A percentile compares a stretch with the other conserved stretches of the same genome.
These are phyloP conservation scores for Aspergillus quadricinctus DNA, from an alignment of 2,329 filamentous ascomycete genomes.

Conservation along the genomic window DNA sequence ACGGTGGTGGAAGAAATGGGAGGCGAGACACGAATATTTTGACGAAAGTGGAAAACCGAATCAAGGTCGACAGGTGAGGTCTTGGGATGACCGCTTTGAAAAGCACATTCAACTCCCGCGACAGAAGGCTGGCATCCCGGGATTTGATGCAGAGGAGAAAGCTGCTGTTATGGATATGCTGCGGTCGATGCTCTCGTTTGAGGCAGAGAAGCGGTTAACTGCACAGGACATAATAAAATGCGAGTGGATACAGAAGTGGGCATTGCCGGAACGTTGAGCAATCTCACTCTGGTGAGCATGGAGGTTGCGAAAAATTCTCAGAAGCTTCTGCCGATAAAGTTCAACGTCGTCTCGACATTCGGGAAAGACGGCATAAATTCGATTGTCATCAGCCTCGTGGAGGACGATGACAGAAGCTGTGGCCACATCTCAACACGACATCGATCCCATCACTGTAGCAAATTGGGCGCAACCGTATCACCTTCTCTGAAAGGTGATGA, in stretches of 20 bases:
- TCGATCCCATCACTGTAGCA: too few species aligned
- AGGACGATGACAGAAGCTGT: too few species aligned
- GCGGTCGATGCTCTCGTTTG: conserved; percentile 13
- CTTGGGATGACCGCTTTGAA: conserved; percentile 12
- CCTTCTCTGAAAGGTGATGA: too few species aligned
- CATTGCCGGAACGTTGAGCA: conserved; percentile 11
- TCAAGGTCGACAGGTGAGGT: conserved; percentile 2
- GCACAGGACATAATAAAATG: conserved; percentile 10
- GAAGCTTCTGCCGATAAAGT: too few species aligned
- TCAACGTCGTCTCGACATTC: too few species aligned
- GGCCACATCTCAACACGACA: too few species aligned
- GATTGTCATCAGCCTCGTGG: too few species aligned
- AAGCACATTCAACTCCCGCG: conserved; percentile 6
- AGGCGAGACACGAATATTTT: conserved; percentile 6
- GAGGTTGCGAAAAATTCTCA: too few species aligned
- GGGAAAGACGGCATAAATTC: too few species aligned
- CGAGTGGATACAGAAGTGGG: conserved; percentile 19
- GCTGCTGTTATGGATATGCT: conserved; percentile 12
- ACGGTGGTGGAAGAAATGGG: conserved; percentile 17
- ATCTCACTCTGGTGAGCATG: neutral
- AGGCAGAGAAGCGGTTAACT: conserved; percentile 10
- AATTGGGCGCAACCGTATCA: too few species aligned
- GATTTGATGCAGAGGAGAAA: conserved; percentile 12
- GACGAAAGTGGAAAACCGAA: conserved; percentile 5
- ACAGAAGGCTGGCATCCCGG: conserved; percentile 3